Base-by-base conservation (phyloP, 2,329 filamentous ascomycete species). In the Alternaria postmessia region DNA sequence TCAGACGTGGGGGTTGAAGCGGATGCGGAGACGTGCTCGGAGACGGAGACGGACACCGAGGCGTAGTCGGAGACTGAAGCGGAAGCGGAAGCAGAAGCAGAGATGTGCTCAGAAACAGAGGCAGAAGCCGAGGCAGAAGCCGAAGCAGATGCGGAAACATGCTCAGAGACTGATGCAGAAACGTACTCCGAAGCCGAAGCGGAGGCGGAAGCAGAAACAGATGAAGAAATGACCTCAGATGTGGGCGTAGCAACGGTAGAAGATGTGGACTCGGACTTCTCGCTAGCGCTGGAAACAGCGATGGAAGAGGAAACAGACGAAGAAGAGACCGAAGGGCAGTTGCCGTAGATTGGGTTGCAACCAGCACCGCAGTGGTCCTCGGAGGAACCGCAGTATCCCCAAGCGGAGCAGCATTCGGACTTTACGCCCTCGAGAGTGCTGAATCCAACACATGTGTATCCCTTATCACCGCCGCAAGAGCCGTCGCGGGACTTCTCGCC, bases 391-490 rank as follows among this genome's bases (percentile, higher is more conserved):
- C 82, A 84, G 63, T 70, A 77, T 24, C 81, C 81, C 56, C 74
- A 78, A 54, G 69, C 69, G 22, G 79, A 81, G 73, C 82, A 84
- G 73, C 82, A 83, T 58, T 78, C 68, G 4, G 81, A 80, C 57
- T 78, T 78, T 7, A 64, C 57, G 46, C 56, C 56, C 9, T 66
- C 56, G 20, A 58, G 57, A 9, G 54, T 57, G 34, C 43, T 44
- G 63, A 68, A 73, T 22, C 70, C 66, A 36, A 62, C 53, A 58
- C 71, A 74, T 20, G 63, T 69, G 55, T 59, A 72, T 30, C 70
- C 70, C n/a, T 61, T 66, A 18, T 38, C 46, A 6, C 66, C 67
- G 41, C 71, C 71, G 48, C 72, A 73, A 22, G 59, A 63, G 22
- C 66, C 68, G 46, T 72, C 69, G 30, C 49, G 48, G 4, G 58